A percentile compares a stretch with the other conserved stretches of the same genome.
Conservation (phyloP, 345 rosid genomes). For the Nasturtium officinale region DNA sequence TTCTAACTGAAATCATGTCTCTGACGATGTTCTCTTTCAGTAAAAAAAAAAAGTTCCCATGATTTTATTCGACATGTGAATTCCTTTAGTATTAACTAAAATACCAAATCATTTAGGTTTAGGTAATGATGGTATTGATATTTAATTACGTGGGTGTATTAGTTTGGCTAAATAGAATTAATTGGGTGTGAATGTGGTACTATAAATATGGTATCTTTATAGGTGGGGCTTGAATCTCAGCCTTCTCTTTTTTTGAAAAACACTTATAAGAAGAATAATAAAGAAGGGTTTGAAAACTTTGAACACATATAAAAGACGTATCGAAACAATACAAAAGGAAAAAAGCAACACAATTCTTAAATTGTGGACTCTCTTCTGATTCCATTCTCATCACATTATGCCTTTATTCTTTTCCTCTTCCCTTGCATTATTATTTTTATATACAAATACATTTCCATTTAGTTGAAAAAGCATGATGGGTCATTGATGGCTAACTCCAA, state of each 20-base stretch:
- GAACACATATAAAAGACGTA: conserved; percentile 35
- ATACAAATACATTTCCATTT: neutral
- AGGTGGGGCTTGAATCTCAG: conserved; percentile 45
- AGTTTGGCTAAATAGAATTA: neutral
- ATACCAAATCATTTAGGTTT: conserved; percentile 23
- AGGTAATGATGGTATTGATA: conserved; percentile 16
- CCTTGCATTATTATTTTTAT: conserved; percentile 8
- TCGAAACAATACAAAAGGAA: conserved; percentile 40
- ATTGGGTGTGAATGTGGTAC: conserved; percentile 38
- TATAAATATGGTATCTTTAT: conserved; percentile 37
- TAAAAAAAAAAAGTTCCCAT: neutral
- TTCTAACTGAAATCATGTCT: conserved; percentile 5
- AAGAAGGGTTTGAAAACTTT: conserved; percentile 41
- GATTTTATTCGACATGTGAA: neutral
- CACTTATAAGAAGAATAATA: conserved; percentile 32
- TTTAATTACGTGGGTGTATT: conserved; percentile 14
- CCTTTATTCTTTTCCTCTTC: conserved; percentile 37
- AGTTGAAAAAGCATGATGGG: neutral
- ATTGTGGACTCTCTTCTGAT: conserved; percentile 38
- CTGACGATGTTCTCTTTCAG: neutral
- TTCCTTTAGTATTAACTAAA: neutral
- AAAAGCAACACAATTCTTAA: conserved; percentile 38
- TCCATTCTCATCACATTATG: conserved; percentile 42
- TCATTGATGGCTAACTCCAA: neutral
- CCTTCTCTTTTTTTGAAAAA: conserved; percentile 38